Base-by-base conservation (phyloP, 2,329 filamentous ascomycete genomes). In the Fusarium zealandicum region DNA sequence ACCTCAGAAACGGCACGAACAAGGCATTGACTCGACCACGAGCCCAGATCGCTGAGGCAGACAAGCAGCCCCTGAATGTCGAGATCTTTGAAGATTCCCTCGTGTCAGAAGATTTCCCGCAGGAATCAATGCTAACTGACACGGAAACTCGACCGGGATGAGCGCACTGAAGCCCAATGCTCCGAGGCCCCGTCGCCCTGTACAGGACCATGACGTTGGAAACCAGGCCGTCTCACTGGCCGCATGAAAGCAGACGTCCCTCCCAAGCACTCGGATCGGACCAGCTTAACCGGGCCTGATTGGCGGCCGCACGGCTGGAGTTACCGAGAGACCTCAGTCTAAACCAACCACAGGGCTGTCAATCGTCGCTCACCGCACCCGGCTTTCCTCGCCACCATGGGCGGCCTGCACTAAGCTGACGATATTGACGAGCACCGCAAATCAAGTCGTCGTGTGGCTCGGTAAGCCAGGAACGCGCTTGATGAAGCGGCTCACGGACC, bases 281-380 rank as follows among this genome's bases (percentile, higher is more conserved):
- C 38, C 18, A 32, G n/a, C n/a, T n/a, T n/a, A n/a, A n/a, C n/a
- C n/a, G n/a, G 67, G 67, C 39, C 64, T 67, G 63, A 69, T 69
- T 67, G 67, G 66, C 53, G 67, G 63, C 52, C 66, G 61, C 54
- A 22, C 41, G 35, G 54, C 51, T 50, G 54, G 61, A 53, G 44
- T 38, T 51, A 30, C 46, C 48, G 45, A 58, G 53, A 62, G 48
- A 42, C 53, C 43, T 50, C 49, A 59, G 59, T 48, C 45, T 40
- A 51, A 51, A 55, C 62, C 55, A 56, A 54, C 52, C 56, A 54
- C 52, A 56, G 47, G 36, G 27, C 49, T 57, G 17, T 52, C 44
- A 33, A 17, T 54, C 53, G 51, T 63, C 22, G 54, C 51, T 61
- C 54, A 65, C 57, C 56, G 53, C 46, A 61, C 53, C 52, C 53